Percentiles rank a stretch among this genome's conserved stretches.
These are phyloP conservation scores for Helicostylum pulchrum DNA, from an alignment of 192 early-diverging fungal species.

Conservation along the genomic window DNA sequence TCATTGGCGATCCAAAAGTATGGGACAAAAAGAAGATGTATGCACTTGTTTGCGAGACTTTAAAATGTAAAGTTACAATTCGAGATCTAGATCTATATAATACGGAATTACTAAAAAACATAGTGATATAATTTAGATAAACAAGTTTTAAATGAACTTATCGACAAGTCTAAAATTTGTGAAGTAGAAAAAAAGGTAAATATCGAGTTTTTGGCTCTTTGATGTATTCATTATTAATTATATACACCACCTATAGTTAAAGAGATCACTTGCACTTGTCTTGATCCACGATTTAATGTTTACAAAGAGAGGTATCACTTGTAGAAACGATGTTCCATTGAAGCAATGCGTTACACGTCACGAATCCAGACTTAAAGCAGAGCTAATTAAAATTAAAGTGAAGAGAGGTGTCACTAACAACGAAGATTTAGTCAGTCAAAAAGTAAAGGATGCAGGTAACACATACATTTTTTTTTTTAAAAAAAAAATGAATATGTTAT, in stretches of 20 bases:
- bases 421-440: constrained; percentile 66
- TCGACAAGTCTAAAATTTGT: constrained; percentile 48
- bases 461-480: constrained; percentile 13
- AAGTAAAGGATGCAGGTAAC: constrained; percentile 50
- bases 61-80: constrained; percentile 61
- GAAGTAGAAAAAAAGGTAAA: constrained; percentile 50
- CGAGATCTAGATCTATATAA: not conserved
- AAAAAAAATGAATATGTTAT: not conserved
- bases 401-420: constrained; percentile 62
- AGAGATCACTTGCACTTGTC: constrained; percentile 37
- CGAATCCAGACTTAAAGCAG: constrained; percentile 63
- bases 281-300: constrained; percentile 90
- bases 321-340: constrained; percentile 51
- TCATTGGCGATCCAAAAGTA: constrained; percentile 61
- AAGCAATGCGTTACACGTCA: constrained; percentile 68
- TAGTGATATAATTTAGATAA: constrained; percentile 34
- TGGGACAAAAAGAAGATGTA: constrained; percentile 83
- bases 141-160: constrained; percentile 44
- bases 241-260: constrained; percentile 12
- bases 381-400: constrained; percentile 76
- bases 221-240: constrained; percentile 31
- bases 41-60: constrained; percentile 88
- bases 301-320: constrained; percentile 67
- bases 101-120: not conserved
- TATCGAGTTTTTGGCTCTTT: not conserved